Percentiles rank a stretch among this genome's conserved stretches.
These are phyloP conservation scores for Hawksworthiomyces lignivorus DNA, from an alignment of 2,329 filamentous ascomycete species.

Conservation along the genomic window DNA sequence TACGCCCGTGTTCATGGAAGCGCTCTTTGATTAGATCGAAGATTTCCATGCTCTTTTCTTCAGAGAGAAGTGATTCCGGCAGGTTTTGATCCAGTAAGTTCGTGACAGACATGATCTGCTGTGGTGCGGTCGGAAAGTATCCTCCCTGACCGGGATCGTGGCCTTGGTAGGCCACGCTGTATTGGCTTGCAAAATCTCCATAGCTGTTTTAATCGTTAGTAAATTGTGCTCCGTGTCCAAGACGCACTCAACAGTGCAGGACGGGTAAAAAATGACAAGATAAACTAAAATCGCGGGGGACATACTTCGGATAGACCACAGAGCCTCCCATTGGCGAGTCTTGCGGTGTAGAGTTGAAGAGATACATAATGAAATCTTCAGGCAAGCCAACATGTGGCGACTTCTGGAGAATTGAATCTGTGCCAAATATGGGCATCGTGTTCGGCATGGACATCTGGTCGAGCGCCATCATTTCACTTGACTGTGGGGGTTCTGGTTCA, in stretches of 20 bases:
- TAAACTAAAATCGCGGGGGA: no score
- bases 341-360: constrained; percentile 62
- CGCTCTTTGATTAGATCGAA: constrained; percentile 72
- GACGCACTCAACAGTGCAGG: background rate
- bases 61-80: constrained; percentile 73
- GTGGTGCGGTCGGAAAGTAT: constrained; percentile 52
- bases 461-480: constrained; percentile 50
- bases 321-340: constrained; percentile 43
- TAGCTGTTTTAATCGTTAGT: constrained; percentile 32
- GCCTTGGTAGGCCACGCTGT: constrained; percentile 41
- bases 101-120: constrained; percentile 84
- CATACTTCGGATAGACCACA: constrained; percentile 41
- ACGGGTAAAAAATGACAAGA: background rate
- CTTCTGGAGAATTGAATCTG: constrained; percentile 68
- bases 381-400: constrained; percentile 78
- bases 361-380: constrained; percentile 78
- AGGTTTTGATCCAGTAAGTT: constrained; percentile 74
- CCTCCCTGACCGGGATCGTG: constrained; percentile 40
- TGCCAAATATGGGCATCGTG: constrained; percentile 80
- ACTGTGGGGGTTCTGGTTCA: constrained; percentile 35
- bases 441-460: constrained; percentile 57
- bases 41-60: constrained; percentile 78
- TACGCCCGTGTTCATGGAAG: constrained; percentile 74
- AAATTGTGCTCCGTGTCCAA: no score
- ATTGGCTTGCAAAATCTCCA: constrained; percentile 41